phyloP scores from a whole-genome alignment of 208 protist genomes.

The Acanthamoeba culbertsoni region DNA sequence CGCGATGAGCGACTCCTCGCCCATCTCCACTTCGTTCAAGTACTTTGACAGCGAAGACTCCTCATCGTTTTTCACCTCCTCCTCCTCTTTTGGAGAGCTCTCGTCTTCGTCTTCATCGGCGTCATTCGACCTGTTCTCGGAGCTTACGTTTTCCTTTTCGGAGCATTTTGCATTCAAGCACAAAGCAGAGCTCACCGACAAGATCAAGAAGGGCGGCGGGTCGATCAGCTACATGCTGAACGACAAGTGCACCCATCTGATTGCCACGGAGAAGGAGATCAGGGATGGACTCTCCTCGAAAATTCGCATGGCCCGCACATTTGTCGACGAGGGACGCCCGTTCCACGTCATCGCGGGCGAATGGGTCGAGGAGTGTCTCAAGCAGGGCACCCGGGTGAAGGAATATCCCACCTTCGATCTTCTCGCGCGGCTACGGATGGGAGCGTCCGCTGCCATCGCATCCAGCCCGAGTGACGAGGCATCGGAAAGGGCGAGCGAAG shows the following conservation, averaged over 20 bases:
- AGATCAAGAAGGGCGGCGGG: conserved; percentile 7
- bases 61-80: not conserved
- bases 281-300: not conserved
- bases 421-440: not conserved
- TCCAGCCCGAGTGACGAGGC: too few relatives aligned
- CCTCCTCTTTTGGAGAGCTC: not conserved
- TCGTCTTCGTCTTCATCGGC: not conserved
- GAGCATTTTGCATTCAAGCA: not conserved
- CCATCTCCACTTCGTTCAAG: not conserved
- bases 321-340: not conserved
- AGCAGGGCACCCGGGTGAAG: not conserved
- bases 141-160: not conserved
- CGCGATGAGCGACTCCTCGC: not conserved
- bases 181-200: not conserved
- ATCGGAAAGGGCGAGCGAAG: too few relatives aligned
- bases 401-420: not conserved
- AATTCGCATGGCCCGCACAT: not conserved
- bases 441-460: too few relatives aligned
- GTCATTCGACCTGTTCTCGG: not conserved
- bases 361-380: not conserved
- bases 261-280: not conserved
- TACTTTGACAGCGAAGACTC: not conserved
- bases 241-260: not conserved
- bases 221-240: not conserved
- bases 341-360: not conserved